Base-by-base conservation (phyloP, 2,329 filamentous ascomycete genomes). In the Ilyonectria mors-panacis region DNA sequence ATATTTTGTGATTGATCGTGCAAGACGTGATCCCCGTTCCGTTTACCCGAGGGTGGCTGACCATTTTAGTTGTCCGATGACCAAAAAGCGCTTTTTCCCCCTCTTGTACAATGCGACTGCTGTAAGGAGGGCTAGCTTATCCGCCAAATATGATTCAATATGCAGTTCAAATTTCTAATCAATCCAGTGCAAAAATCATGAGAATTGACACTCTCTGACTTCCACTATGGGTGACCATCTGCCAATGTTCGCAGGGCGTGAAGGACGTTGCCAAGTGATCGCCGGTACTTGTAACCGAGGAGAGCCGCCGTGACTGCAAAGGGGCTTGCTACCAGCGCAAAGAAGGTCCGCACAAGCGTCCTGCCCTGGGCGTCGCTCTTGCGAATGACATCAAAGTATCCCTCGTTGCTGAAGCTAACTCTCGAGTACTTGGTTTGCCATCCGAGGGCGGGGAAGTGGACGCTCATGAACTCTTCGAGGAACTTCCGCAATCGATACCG, bases 401-500 rank as follows among this genome's bases (percentile, higher is more conserved):
- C 85, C 82, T 97, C 92, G 76, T 97, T 98, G 66, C 94, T 94
- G 79, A 99, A 99, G 73, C 94, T 97, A 9, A 99, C 92, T 21
- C 95, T 88, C 1, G 93, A 91, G 78, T 99, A 99, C 82, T 97
- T 94, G 2, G 96, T 99, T 77, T 92, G 90, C 91, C 95, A 98
- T 0, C 95, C 96, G 13, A 95, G 81, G 28, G 86, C 83, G 0
- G 96, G 96, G 2, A 97, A 77, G 74, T 92, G 91, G 15, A 92
- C 87, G 59, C 92, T 93, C 59, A 98, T 83, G 37, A 87, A 89
- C 83, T 99, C 96, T 78, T 99, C 96, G 15, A 98, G 83, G 71
- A 85, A 91, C 81, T 99, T 99, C 63, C 96, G 89, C 10, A 96
- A 79, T 37, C 92, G 88, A 77, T 98, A 98, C 0, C 92, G 77